Conservation (phyloP, 2,329 filamentous ascomycete genomes). For the Paracoccidioides brasiliensis region DNA sequence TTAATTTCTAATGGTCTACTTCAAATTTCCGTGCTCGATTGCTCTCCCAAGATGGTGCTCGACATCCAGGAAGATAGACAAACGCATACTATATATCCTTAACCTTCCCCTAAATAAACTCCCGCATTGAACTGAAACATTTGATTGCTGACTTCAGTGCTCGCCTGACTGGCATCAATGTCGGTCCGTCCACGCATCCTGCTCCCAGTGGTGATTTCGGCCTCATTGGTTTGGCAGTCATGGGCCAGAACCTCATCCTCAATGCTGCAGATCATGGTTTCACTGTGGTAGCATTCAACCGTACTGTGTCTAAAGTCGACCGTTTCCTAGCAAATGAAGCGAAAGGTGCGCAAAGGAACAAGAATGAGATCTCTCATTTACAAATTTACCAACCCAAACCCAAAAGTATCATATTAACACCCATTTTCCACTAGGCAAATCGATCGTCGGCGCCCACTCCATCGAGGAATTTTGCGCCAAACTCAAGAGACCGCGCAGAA, state of each 20-base stretch:
- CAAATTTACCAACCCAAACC: background rate
- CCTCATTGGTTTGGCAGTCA: slow-evolving; percentile 86
- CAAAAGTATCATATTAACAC: slow-evolving; percentile 24
- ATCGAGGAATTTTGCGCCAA: slow-evolving; percentile 90
- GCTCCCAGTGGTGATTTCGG: slow-evolving; percentile 66
- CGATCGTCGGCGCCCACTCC: slow-evolving; percentile 83
- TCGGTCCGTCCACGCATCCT: slow-evolving; percentile 48
- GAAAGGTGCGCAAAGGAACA: slow-evolving; percentile 44
- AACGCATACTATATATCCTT: background rate
- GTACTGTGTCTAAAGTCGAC: slow-evolving; percentile 97
- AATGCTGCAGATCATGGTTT: slow-evolving; percentile 87
- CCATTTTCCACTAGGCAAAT: slow-evolving; percentile 51
- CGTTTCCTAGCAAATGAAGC: slow-evolving; percentile 81
- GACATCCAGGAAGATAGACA: background rate
- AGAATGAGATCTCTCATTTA: background rate
- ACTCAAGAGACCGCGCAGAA: slow-evolving; percentile 90
- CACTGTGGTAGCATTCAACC: slow-evolving; percentile 97
- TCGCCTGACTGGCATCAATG: slow-evolving; percentile 59
- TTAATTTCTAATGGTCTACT: too few relatives aligned
- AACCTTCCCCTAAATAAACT: background rate
- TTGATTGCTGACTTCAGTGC: slow-evolving; percentile 10
- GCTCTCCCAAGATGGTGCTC: background rate
- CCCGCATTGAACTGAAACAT: background rate
- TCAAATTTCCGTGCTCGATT: background rate
- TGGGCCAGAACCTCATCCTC: slow-evolving; percentile 78